Conservation (phyloP, 2,329 filamentous ascomycete species). For the Cercospora janseana region DNA sequence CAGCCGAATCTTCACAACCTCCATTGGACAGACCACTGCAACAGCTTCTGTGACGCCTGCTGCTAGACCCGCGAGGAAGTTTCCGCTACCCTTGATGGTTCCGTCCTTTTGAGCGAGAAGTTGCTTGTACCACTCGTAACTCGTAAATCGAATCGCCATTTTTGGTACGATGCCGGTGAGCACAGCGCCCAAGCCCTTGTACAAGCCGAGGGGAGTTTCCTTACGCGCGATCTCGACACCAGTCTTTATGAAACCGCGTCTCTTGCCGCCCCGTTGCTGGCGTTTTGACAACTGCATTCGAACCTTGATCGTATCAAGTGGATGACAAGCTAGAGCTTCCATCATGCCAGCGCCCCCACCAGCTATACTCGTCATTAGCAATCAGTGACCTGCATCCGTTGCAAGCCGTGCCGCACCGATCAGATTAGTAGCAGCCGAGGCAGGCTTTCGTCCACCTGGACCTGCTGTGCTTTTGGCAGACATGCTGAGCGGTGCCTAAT, state of each 20-base stretch:
- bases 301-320: slow-evolving; percentile 96
- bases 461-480: slow-evolving; percentile 59
- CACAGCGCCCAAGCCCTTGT: slow-evolving; percentile 97
- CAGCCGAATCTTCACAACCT: slow-evolving; percentile 97
- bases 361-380: slow-evolving; percentile 54
- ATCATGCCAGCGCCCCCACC: slow-evolving; percentile 98
- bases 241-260: slow-evolving; percentile 83
- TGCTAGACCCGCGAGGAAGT: slow-evolving; percentile 78
- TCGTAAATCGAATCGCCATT: slow-evolving; percentile 99
- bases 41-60: slow-evolving; percentile 97
- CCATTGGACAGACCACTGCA: slow-evolving; percentile 95
- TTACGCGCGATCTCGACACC: slow-evolving; percentile 81
- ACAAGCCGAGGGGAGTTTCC: slow-evolving; percentile 88
- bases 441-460: slow-evolving; percentile 67
- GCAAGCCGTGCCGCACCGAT: slow-evolving; percentile 60
- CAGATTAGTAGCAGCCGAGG: slow-evolving; percentile 84
- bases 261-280: slow-evolving; percentile 76
- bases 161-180: slow-evolving; percentile 95
- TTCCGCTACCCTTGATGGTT: slow-evolving; percentile 66
- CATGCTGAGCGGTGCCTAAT: slow-evolving; percentile 46
- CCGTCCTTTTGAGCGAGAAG: slow-evolving; percentile 68
- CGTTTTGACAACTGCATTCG: slow-evolving; percentile 96
- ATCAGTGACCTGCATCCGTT: neutral
- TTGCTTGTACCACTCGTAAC: slow-evolving; percentile 94
- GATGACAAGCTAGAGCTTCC: slow-evolving; percentile 95